phyloP scores from a whole-genome alignment of 805 yeast species.

The Komagataella phaffii region DNA sequence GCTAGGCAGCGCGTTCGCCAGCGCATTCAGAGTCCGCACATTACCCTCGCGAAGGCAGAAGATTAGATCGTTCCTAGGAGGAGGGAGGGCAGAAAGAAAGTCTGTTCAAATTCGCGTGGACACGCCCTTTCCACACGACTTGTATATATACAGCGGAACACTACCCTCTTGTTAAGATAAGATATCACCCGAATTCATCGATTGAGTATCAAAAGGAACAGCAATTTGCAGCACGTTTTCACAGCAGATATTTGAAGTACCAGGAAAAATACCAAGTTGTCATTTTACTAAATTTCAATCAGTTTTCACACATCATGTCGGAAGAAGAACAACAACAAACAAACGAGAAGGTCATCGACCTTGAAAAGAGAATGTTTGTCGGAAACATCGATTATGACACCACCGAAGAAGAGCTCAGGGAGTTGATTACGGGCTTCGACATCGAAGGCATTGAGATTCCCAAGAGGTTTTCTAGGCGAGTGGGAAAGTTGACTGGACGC shows the following conservation, averaged over 20 bases:
- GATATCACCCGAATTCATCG: background rate
- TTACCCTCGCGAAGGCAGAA: background rate
- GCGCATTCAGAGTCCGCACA: background rate
- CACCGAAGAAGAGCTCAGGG: slow-evolving; percentile 29
- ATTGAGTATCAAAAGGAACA: background rate
- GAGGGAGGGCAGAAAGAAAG: background rate
- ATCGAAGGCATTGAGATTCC: slow-evolving; percentile 17
- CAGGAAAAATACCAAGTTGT: background rate
- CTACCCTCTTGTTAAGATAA: background rate
- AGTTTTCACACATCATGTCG: background rate
- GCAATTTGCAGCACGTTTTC: background rate
- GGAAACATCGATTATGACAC: slow-evolving; percentile 30
- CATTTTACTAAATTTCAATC: background rate
- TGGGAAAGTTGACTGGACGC: slow-evolving; percentile 10
- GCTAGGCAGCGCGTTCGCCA: background rate
- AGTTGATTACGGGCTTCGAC: slow-evolving; percentile 22
- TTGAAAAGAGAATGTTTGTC: slow-evolving; percentile 31
- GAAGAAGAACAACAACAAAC: slow-evolving; percentile 5
- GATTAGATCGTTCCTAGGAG: background rate
- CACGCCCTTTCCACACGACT: background rate
- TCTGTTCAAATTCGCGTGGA: background rate
- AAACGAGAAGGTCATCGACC: slow-evolving; percentile 7
- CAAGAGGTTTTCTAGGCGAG: slow-evolving; percentile 7
- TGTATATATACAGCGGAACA: background rate
- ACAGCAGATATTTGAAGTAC: background rate